A percentile compares a stretch with the other conserved stretches of the same genome.
Evolutionary conservation across 345 rosid species (phyloP).

Genomic region (Atalantia buxifolia): DNA sequence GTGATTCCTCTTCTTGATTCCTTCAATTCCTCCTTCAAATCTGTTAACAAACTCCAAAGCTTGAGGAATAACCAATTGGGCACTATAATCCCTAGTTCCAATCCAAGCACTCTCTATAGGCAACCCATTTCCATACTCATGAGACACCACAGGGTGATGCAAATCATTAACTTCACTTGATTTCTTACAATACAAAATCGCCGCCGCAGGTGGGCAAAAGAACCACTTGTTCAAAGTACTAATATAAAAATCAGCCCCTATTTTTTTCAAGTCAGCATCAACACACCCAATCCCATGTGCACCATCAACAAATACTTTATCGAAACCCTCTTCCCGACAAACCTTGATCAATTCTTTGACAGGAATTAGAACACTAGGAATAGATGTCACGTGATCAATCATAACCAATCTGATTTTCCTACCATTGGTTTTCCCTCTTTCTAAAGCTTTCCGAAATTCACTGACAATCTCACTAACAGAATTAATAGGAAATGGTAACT

Average conservation of each 20-base stretch:
- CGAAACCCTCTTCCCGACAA: constrained; percentile 86
- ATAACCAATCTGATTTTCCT: constrained; percentile 72
- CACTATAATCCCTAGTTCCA: constrained; percentile 86
- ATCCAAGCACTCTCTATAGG: constrained; percentile 87
- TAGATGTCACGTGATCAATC: constrained; percentile 88
- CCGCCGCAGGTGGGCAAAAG: too few relatives aligned
- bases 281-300: constrained; percentile 91
- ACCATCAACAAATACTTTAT: constrained; percentile 85
- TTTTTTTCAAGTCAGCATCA: constrained; percentile 43
- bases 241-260: too few relatives aligned
- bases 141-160: too few relatives aligned
- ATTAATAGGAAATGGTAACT: constrained; percentile 70
- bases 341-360: constrained; percentile 66
- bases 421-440: constrained; percentile 61
- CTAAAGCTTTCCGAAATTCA: constrained; percentile 58
- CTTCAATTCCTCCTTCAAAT: constrained; percentile 79
- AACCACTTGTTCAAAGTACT: too few relatives aligned
- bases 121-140: constrained; percentile 59
- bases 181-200: too few relatives aligned
- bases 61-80: constrained; percentile 78
- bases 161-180: too few relatives aligned
- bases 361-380: constrained; percentile 86
- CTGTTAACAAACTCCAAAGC: constrained; percentile 71
- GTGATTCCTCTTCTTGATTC: constrained; percentile 78
- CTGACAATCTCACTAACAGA: constrained; percentile 57